Percentiles rank a stretch among this genome's conserved stretches.
phyloP scores from a whole-genome alignment of 169 alveolate genomes.

The Miamiensis avidus region DNA sequence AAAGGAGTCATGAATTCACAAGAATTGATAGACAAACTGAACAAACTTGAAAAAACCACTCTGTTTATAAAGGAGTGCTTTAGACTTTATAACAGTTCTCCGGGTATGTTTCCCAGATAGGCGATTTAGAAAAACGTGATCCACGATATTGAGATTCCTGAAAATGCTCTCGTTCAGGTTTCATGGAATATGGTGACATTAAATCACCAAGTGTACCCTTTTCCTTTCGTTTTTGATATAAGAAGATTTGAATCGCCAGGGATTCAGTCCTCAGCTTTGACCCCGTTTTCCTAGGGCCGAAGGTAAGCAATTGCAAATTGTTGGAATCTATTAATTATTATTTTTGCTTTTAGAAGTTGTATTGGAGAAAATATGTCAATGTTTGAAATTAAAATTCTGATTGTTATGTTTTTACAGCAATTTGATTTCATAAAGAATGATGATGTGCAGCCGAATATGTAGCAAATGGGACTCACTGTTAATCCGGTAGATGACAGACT shows the following conservation, averaged over 20 bases:
- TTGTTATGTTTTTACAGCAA: background rate
- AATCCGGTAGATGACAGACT: background rate
- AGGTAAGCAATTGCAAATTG: background rate
- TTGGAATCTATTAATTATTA: no score
- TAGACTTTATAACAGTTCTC: background rate
- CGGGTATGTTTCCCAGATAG: background rate
- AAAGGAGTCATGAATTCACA: no score
- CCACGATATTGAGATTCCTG: background rate
- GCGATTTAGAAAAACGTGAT: background rate
- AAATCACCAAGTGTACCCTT: background rate
- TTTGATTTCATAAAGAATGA: background rate
- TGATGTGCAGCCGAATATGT: background rate
- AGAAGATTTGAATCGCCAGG: background rate
- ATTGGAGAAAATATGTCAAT: background rate
- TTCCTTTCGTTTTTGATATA: background rate
- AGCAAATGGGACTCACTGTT: background rate
- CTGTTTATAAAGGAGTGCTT: background rate
- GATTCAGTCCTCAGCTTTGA: no score
- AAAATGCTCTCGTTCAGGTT: background rate
- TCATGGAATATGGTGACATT: background rate
- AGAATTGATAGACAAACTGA: background rate
- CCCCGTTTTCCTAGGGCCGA: background rate
- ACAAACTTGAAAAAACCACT: background rate
- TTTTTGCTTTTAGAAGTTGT: background rate
- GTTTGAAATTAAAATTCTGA: background rate